Evolutionary conservation across 441 rosid species (phyloP).

Genomic region (Eruca vesicaria): DNA sequence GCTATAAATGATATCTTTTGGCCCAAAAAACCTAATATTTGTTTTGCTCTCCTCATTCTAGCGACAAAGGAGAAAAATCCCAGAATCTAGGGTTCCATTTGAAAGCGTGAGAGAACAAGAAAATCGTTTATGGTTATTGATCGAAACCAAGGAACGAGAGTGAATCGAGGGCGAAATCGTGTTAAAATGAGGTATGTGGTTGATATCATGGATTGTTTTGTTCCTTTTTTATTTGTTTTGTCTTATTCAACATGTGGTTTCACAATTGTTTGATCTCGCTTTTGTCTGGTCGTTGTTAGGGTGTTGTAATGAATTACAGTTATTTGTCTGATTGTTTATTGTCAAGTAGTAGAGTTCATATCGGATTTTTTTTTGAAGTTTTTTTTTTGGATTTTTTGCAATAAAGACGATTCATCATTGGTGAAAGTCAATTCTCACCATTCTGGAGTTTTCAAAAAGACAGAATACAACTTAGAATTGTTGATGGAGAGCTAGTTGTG

Average conservation of each 20-base stretch:
- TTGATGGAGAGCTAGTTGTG: neutral
- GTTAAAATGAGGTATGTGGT: neutral
- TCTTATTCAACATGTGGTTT: too few species aligned
- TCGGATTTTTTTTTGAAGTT: neutral
- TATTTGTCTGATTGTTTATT: neutral
- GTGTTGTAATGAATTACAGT: neutral
- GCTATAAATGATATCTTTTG: too few species aligned
- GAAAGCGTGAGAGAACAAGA: neutral
- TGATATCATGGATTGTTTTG: neutral
- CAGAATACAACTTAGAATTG: neutral
- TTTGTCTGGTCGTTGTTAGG: neutral
- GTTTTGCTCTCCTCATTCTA: too few species aligned
- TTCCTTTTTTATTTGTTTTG: neutral
- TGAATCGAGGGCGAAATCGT: neutral
- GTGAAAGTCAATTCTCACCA: neutral
- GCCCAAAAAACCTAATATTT: too few species aligned
- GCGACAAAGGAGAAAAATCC: too few species aligned
- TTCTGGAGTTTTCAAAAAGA: neutral
- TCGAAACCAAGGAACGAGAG: neutral
- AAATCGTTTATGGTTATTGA: neutral
- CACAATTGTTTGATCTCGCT: neutral
- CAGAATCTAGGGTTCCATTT: neutral
- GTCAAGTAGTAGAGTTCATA: neutral
- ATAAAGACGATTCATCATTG: neutral
- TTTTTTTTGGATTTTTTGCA: neutral